Evolutionary conservation across 2,329 filamentous ascomycete genomes (phyloP).

Genomic region (Magnaporthiopsis rhizophila): DNA sequence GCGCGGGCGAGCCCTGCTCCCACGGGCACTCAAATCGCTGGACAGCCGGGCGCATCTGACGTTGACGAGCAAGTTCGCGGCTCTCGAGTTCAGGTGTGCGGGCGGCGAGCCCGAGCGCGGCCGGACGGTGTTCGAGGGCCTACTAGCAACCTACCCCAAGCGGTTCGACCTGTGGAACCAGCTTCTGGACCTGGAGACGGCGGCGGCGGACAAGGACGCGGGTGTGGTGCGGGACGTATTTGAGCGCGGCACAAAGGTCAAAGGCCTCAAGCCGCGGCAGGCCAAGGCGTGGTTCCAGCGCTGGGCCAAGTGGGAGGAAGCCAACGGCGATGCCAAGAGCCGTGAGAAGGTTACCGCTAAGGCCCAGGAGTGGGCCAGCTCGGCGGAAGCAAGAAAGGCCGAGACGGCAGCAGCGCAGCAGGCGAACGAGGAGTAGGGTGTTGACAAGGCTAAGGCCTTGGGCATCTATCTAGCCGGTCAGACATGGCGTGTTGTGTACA

Average conservation of each 20-base stretch:
- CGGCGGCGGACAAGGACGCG: slow-evolving; percentile 43
- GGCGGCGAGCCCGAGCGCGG: slow-evolving; percentile 84
- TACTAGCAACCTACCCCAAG: slow-evolving; percentile 79
- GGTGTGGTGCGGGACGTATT: slow-evolving; percentile 65
- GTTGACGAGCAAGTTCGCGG: slow-evolving; percentile 80
- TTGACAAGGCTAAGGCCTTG: background rate
- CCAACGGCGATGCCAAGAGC: slow-evolving; percentile 60
- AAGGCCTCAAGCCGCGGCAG: slow-evolving; percentile 70
- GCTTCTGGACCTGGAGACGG: slow-evolving; percentile 76
- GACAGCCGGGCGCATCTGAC: slow-evolving; percentile 58
- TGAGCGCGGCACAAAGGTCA: slow-evolving; percentile 64
- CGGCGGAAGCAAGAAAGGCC: slow-evolving; percentile 30
- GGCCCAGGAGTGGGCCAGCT: slow-evolving; percentile 62
- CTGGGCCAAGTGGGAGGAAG: slow-evolving; percentile 85
- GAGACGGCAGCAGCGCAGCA: slow-evolving; percentile 11
- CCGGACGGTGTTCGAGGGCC: slow-evolving; percentile 85
- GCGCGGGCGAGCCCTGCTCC: slow-evolving; percentile 69
- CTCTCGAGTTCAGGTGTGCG: slow-evolving; percentile 79
- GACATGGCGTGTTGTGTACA: background rate
- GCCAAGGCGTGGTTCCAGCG: slow-evolving; percentile 85
- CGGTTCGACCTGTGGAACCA: slow-evolving; percentile 91
- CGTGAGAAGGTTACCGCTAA: slow-evolving; percentile 62
- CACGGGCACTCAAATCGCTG: slow-evolving; percentile 78
- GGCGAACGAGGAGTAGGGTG: background rate
- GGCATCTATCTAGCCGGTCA: background rate